Evolutionary conservation across 2,329 filamentous ascomycete genomes (phyloP), one percentile per base, ranked within the genome.

Genomic region (Ophiosphaerella herpotricha): DNA sequence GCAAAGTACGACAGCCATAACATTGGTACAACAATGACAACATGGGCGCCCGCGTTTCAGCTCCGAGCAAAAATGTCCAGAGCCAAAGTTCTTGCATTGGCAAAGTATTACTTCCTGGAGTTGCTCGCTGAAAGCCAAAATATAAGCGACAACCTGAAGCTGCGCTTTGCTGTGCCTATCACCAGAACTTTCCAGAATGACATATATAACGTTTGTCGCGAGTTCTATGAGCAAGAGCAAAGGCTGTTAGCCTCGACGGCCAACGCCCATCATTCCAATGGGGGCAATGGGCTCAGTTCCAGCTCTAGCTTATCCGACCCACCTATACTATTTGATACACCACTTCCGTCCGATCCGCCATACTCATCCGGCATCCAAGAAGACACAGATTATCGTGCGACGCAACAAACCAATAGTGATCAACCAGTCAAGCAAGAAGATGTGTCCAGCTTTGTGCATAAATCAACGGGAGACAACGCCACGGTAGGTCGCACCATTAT

Each of bases 81-180:
- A 2, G 7, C n/a, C 11, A 54, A 51, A 21, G 2, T 46, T 13
- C 13, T 29, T 1, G 50, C 54, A 12, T 42, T 57, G 1, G 48
- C 48, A 1, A 48, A 39, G 5, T 57, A 51, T 13, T 54, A 57
- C n/a, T 54, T 49, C 14, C 12, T 57, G 0, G 6, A 41, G 23
- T 41, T 26, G 6, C 34, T 57, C 1, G 50, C 21, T 2, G 16
- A 45, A 13, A 4, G 2, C 8, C n/a, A 26, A 2, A 16, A 7
- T n/a, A 16, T 34, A 14, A 7, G 24, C 8, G 38, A 50, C 8
- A 31, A 26, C 5, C 2, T n/a, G 4, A 18, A 35, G 8, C n/a
- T 39, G 18, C 13, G 36, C 12, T 32, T 39, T 18, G 41, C 35
- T 9, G 21, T 49, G 1, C 35, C 13, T 4, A 36, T 49, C 6